Conservation (phyloP, 768 basidiomycete species). For the Lentinula detonsa region DNA sequence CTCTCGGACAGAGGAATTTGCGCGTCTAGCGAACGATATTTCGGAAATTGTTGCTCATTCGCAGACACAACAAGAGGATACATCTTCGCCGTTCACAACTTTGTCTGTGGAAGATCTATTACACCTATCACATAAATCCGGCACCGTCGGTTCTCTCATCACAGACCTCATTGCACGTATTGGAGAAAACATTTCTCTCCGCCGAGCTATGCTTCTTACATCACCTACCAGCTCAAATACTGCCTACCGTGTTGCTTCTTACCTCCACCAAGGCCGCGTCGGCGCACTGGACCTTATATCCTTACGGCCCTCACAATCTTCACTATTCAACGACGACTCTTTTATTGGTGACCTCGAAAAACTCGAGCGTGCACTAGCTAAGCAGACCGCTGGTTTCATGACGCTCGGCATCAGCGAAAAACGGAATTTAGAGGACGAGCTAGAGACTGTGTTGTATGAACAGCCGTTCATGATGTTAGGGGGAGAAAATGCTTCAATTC, state of each 20-base stretch:
- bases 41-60: constrained; percentile 80
- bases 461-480: constrained; percentile 74
- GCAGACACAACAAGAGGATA: constrained; percentile 33
- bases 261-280: constrained; percentile 64
- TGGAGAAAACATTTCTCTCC: constrained; percentile 72
- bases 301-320: constrained; percentile 42
- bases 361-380: constrained; percentile 70
- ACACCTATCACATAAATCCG: constrained; percentile 26
- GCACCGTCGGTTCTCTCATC: constrained; percentile 58
- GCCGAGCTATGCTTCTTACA: constrained; percentile 38
- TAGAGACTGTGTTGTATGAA: constrained; percentile 57
- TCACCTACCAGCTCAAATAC: constrained; percentile 30
- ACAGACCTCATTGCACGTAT: constrained; percentile 67
- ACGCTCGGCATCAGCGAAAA: constrained; percentile 42
- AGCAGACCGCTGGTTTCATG: constrained; percentile 83
- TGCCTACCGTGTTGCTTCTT: constrained; percentile 43
- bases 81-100: constrained; percentile 33
- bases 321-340: constrained; percentile 36
- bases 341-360: constrained; percentile 53
- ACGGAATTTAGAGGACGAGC: constrained; percentile 13
- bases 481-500: constrained; percentile 38
- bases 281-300: constrained; percentile 52
- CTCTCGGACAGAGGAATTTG: constrained; percentile 78
- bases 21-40: constrained; percentile 68
- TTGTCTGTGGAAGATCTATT: constrained; percentile 47